Evolutionary conservation across 208 protist genomes (phyloP).

Genomic region (Acanthamoeba culbertsoni): DNA sequence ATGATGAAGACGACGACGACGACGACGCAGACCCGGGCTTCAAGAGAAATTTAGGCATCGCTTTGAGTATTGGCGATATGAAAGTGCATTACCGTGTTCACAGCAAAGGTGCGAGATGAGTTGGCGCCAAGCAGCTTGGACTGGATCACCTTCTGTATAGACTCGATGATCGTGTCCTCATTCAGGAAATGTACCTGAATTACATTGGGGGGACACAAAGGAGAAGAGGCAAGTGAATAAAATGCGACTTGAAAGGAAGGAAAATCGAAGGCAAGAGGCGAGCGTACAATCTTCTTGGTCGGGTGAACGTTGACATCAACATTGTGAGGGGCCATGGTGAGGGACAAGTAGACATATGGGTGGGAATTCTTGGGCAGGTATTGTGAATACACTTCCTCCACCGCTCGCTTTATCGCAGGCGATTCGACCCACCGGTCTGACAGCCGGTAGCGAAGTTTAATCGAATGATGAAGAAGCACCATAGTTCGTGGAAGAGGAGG

Average conservation of each 20-base stretch:
- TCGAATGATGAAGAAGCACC: not conserved
- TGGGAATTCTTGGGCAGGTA: constrained; percentile 90
- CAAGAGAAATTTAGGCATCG: not conserved
- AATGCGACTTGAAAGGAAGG: not conserved
- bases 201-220: not conserved
- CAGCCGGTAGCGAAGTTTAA: not conserved
- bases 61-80: not conserved
- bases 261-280: not conserved
- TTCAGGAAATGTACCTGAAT: constrained; percentile 78
- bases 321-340: constrained; percentile 89
- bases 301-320: constrained; percentile 99
- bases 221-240: not conserved
- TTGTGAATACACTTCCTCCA: constrained; percentile 90
- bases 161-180: constrained; percentile 80
- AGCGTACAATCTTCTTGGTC: constrained; percentile 88
- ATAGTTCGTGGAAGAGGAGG: not conserved
- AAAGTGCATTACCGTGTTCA: not conserved
- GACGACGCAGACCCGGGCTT: not conserved
- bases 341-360: constrained; percentile 93
- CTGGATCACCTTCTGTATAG: constrained; percentile 69
- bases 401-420: constrained; percentile 84
- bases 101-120: constrained; percentile 66
- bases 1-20: not conserved
- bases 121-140: constrained; percentile 67
- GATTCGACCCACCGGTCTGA: constrained; percentile 88